Base-by-base conservation (phyloP, 1,284 basidiomycete genomes). In the Microbotryum scabiosae region DNA sequence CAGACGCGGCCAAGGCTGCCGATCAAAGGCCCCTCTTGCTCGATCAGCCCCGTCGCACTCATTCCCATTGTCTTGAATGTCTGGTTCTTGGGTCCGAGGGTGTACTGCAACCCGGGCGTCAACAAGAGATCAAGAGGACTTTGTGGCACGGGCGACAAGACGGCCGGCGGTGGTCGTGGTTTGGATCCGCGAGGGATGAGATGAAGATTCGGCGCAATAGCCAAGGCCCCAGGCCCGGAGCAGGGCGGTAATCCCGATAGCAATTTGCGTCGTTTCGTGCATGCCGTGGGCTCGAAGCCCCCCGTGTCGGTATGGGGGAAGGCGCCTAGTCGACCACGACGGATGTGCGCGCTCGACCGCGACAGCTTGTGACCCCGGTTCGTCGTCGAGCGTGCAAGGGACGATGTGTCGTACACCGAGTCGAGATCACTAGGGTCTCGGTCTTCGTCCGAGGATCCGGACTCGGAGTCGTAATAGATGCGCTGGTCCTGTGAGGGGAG, bases 321-420 rank as follows among this genome's bases (percentile, higher is more conserved):
- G 47, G 60, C 58, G n/a, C 69, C 71, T 32, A 72, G 65, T n/a
- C 66, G 57, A 20, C 62, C 62, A n/a, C 62, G 63, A 14, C 66
- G 59, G 32, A 61, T 58, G 62, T 65, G 63, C 1, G 60, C 53
- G 5, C 69, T 61, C 16, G 46, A 41, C 7, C 56, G 54, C 16
- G 55, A 54, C 20, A 72, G 68, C 61, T 72, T 72, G 62, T 68
- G 36, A 23, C 71, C 71, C 20, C 71, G 60, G 63, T 72, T 72
- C 14, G 68, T 67, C 16, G 66, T 54, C 26, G 58, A 55, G 3
- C 20, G 21, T 9, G 16, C 45, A 9, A 16, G 9, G 36, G 36
- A 14, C 51, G 20, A 21, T 16, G 26, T 12, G 45, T 32, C 21
- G 28, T 25, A 47, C 20, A 44, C 14, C 43, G 10, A 50, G 51